Base-by-base conservation (phyloP, 805 yeast genomes). In the Yarrowia hollandica region DNA sequence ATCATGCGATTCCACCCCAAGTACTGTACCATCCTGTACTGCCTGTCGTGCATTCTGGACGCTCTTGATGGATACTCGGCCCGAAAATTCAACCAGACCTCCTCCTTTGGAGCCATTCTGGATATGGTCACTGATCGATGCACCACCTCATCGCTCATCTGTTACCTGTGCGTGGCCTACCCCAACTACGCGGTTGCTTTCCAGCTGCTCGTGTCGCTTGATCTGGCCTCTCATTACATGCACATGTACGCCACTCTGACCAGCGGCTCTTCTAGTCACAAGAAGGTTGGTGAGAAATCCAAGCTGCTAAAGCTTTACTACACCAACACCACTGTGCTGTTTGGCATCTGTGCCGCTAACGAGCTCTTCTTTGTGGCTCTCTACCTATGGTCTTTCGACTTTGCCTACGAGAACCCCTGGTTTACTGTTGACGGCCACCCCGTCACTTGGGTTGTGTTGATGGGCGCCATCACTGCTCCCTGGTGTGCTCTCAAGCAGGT, bases 111-210 rank as follows among this genome's bases (percentile, higher is more conserved):
- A 33, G 98, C 99, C 16, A 96, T 95, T 18, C 79, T 94, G 66
- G 99, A 94, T 73, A 94, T 94, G 99, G 97, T 94, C 28, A 92
- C 99, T 16, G 99, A 94, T 72, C 80, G 99, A 69, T 94, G 97
- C 71, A 91, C 99, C 12, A 94, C 99, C 0, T 82, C 96, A 12
- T 86, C 96, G n/a, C 79, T 94, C 67, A 84, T 94, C 65, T 90
- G 96, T 71, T 94, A 81, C 71, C 77, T 94, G 60, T 82, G 94
- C 64, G 84, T 88, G 33, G 76, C 87, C 46, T 92, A 88, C 68
- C 97, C 97, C 7, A 66, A 72, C 28, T 86, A 77, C 73, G 78
- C 82, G 55, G 73, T 88, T 11, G 64, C 83, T 8, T 91, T 92
- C 84, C 99, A 94, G 75, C 66, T 88, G 22, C 77, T 94, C 65